Evolutionary conservation across 192 early-diverging fungal species (phyloP), one percentile per base, ranked within the genome.

Genomic region (Chytriomyces confervae): DNA sequence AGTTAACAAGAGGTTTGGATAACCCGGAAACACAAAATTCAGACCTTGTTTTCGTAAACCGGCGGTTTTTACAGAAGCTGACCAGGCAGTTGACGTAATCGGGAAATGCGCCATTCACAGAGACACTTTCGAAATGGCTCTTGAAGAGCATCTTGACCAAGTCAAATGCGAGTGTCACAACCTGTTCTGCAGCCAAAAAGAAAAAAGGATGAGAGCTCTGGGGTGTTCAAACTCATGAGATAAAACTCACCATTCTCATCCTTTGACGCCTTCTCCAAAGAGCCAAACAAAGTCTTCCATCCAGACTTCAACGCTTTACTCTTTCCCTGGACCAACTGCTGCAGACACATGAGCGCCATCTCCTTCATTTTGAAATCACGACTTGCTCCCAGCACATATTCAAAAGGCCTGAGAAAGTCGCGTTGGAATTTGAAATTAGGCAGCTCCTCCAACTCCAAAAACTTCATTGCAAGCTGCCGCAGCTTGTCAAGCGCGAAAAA

Each of bases 401-500:
- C 93, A 83, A 97, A 98, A 49, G 95, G 95, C 64, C 90, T 87
- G 76, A 98, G 77, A 77, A 98, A 98, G 83, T 98, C 96, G 80
- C 95, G 94, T 80, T 98, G 96, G 85, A 97, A 97, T 74, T 96
- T 95, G 89, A 96, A 98, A 82, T 96, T 93, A 10, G 94, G 91
- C 70, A 98, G 82, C 84, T 98, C 96, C 83, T 98, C 96, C 69
- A 96, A 91, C 75, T 95, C 95, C 85, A 98, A 86, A 75, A 98
- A 98, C 81, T 96, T 95, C 91, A 95, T 96, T 43, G 95, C 88
- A 36, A 98, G 84, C 82, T 98, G 96, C n/a, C 95, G 89, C 75
- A 98, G 83, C 57, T 95, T 95, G 78, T 98, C 96, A 29, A 98
- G 67, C 5, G 95, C 94, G 90, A 98, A 98, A 71, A 95, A 91